Evolutionary conservation across 352 stramenopile species (phyloP).

Genomic region (Phytopythium ostracodes): DNA sequence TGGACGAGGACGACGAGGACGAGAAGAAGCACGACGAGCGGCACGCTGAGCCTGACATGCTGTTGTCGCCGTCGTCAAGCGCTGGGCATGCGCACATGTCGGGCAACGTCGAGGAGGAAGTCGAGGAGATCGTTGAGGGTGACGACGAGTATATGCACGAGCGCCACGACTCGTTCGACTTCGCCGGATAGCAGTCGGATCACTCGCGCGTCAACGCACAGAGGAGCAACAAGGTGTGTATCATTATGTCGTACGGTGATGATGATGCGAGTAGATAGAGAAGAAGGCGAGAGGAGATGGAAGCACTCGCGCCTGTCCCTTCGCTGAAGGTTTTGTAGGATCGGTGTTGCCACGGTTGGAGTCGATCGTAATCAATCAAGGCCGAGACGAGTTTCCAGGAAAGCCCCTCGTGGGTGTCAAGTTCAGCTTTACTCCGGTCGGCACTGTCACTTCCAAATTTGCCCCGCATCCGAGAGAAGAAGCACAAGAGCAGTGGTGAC

Average conservation of each 20-base stretch:
- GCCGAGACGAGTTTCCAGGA: no score
- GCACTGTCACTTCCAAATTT: not conserved
- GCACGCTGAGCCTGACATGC: not conserved
- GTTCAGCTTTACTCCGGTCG: not conserved
- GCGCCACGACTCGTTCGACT: conserved; percentile 65
- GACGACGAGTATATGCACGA: conserved; percentile 48
- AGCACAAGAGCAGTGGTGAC: no score
- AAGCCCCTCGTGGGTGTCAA: no score
- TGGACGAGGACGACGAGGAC: not conserved
- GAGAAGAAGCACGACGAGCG: not conserved
- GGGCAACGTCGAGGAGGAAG: conserved; percentile 16
- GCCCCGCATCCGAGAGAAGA: not conserved
- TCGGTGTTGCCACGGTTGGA: not conserved
- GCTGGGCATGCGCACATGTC: not conserved
- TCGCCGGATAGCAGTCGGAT: conserved; percentile 31
- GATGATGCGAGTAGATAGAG: not conserved
- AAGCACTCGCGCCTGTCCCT: not conserved
- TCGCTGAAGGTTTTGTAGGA: not conserved
- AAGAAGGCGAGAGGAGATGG: no score
- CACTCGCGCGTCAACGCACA: not conserved
- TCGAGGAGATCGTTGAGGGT: conserved; percentile 36
- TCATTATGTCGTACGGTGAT: not conserved
- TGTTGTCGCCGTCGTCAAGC: conserved; percentile 9
- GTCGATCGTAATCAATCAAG: not conserved
- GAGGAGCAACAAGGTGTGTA: not conserved